Percentiles rank a stretch among this genome's conserved stretches.
These are phyloP conservation scores for Thuidium tamariscinum DNA, from an alignment of 225 moss, liverwort and hornwort species.

Conservation along the genomic window DNA sequence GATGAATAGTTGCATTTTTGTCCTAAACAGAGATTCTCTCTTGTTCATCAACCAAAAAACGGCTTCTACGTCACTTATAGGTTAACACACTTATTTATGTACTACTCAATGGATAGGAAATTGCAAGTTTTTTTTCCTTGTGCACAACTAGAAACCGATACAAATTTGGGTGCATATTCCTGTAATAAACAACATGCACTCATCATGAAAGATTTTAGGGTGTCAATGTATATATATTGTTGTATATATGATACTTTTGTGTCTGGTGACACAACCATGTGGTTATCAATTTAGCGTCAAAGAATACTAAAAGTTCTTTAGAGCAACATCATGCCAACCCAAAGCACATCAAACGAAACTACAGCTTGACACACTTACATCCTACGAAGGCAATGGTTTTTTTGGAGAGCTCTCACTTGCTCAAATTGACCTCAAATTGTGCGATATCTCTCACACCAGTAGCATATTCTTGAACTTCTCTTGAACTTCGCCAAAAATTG, in stretches of 20 bases:
- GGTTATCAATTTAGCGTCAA: not conserved
- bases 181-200: too few relatives aligned
- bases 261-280: not conserved
- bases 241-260: not conserved
- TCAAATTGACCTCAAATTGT: not conserved
- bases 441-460: not conserved
- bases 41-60: too few relatives aligned
- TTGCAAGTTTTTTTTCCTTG: not conserved
- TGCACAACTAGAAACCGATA: not conserved
- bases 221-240: not conserved
- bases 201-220: too few relatives aligned
- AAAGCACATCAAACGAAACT: not conserved
- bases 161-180: not conserved
- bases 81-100: not conserved
- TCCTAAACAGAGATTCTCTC: too few relatives aligned
- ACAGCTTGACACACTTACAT: not conserved
- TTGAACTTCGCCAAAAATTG: not conserved
- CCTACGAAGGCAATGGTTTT: not conserved
- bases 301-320: too few relatives aligned
- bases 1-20: too few relatives aligned
- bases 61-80: too few relatives aligned
- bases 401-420: not conserved
- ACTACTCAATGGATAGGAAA: not conserved
- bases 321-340: not conserved
- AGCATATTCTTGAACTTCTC: too few relatives aligned